Percentiles rank a stretch among this genome's conserved stretches.
These are phyloP conservation scores for Globisporangium cederbergense DNA, from an alignment of 352 stramenopile species.

Conservation along the genomic window DNA sequence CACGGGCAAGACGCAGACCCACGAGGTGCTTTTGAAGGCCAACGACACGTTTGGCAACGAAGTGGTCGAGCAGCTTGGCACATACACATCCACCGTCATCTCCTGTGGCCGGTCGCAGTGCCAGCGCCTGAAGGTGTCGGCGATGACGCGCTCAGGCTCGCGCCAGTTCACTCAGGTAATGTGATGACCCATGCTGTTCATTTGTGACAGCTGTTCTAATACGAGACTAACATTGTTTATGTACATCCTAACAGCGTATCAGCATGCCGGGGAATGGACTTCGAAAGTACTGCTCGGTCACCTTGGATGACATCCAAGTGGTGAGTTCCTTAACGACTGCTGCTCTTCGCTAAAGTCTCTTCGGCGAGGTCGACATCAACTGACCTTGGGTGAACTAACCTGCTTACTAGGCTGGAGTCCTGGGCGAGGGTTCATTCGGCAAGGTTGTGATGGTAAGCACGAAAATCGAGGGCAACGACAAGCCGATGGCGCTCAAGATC, in stretches of 20 bases:
- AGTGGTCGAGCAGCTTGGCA: conserved; percentile 45
- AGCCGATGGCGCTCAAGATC: conserved; percentile 89
- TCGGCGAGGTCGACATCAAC: not conserved
- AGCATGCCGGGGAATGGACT: conserved; percentile 42
- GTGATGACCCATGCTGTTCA: not conserved
- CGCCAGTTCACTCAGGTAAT: conserved; percentile 51
- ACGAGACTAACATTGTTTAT: conserved; percentile 10
- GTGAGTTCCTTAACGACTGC: conserved; percentile 18
- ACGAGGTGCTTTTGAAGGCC: conserved; percentile 59
- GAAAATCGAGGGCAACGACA: conserved; percentile 47
- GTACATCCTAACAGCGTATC: conserved; percentile 28
- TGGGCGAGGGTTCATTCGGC: conserved; percentile 95
- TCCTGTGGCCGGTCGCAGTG: conserved; percentile 64
- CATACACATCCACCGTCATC: conserved; percentile 52
- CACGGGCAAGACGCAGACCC: conserved; percentile 30
- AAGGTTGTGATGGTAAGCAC: conserved; percentile 92
- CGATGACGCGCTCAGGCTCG: conserved; percentile 45
- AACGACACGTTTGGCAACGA: conserved; percentile 77
- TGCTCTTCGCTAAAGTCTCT: not conserved
- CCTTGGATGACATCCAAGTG: conserved; percentile 64
- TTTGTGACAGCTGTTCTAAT: not conserved
- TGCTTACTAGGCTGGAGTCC: conserved; percentile 58
- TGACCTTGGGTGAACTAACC: not conserved
- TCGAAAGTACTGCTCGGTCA: conserved; percentile 48
- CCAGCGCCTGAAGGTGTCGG: conserved; percentile 56